phyloP scores from a whole-genome alignment of 768 basidiomycete species.

The Strobilomyces dryophilus region DNA sequence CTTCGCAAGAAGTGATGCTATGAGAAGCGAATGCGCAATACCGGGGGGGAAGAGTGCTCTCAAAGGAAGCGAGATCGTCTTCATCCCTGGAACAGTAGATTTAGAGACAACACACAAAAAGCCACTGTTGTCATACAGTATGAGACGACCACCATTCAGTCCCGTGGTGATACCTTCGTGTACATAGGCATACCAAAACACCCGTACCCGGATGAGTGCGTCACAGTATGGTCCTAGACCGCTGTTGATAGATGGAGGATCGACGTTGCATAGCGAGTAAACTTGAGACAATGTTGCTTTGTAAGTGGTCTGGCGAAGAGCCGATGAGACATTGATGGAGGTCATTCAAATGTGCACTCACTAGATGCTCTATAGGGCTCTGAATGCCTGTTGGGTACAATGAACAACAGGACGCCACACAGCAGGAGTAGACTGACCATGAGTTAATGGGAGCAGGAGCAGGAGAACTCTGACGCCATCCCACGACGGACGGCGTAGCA shows the following conservation, averaged over 20 bases:
- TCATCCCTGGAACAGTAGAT: conserved; percentile 44
- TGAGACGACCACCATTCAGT: conserved; percentile 77
- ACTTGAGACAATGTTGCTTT: conserved; percentile 82
- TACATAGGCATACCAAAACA: conserved; percentile 88
- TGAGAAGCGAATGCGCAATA: conserved; percentile 27
- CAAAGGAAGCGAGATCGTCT: conserved; percentile 74
- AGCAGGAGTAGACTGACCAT: conserved; percentile 48
- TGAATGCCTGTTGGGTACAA: conserved; percentile 20
- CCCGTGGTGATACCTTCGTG: conserved; percentile 83
- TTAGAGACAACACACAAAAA: conserved; percentile 2
- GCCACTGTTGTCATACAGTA: conserved; percentile 52
- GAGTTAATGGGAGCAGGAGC: conserved; percentile 76
- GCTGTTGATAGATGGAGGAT: conserved; percentile 41
- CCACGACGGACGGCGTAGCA: conserved; percentile 79
- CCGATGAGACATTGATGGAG: not conserved
- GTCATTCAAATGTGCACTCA: not conserved
- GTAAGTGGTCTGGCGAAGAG: conserved; percentile 54
- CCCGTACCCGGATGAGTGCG: conserved; percentile 59
- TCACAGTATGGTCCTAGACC: conserved; percentile 56
- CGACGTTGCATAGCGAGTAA: conserved; percentile 62
- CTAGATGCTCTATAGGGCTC: conserved; percentile 23
- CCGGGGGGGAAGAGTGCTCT: conserved; percentile 51
- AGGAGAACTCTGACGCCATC: conserved; percentile 82
- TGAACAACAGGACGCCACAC: conserved; percentile 5
- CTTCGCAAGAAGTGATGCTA: conserved; percentile 31